Conservation (phyloP, 192 early-diverging fungal genomes). For the Coemansia sp. region DNA sequence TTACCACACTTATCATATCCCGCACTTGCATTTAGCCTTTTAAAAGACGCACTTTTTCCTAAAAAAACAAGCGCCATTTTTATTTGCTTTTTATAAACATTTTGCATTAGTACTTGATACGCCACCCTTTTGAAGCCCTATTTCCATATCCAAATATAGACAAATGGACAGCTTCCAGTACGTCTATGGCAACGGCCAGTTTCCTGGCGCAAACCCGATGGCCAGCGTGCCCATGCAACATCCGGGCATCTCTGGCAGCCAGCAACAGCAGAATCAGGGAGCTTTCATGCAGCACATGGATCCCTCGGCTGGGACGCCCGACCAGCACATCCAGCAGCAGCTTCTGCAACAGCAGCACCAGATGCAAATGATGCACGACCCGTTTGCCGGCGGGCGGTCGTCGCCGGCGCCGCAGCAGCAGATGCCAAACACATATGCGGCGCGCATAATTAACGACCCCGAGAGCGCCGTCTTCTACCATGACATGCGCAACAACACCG, state of each 20-base stretch:
- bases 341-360: slow-evolving; percentile 3
- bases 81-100: not conserved
- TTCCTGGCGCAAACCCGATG: slow-evolving; percentile 13
- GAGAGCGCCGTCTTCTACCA: slow-evolving; percentile 33
- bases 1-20: not conserved
- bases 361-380: slow-evolving; percentile 19
- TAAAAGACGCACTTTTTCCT: not conserved
- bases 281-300: not conserved
- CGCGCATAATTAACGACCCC: slow-evolving; percentile 29
- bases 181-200: slow-evolving; percentile 32
- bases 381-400: slow-evolving; percentile 3
- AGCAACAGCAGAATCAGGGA: slow-evolving; percentile 12
- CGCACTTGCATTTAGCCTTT: not conserved
- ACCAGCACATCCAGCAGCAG: slow-evolving; percentile 3
- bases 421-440: slow-evolving; percentile 5
- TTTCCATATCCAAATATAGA: not conserved
- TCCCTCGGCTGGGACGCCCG: not conserved
- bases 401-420: slow-evolving; percentile 6
- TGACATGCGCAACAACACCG: slow-evolving; percentile 11
- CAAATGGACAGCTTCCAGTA: slow-evolving; percentile 36
- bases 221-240: slow-evolving; percentile 8
- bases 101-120: not conserved
- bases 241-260: not conserved
- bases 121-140: not conserved
- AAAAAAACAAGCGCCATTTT: not conserved